Conservation (phyloP, 371 early-diverging fungal genomes). For the Mucor sp. region DNA sequence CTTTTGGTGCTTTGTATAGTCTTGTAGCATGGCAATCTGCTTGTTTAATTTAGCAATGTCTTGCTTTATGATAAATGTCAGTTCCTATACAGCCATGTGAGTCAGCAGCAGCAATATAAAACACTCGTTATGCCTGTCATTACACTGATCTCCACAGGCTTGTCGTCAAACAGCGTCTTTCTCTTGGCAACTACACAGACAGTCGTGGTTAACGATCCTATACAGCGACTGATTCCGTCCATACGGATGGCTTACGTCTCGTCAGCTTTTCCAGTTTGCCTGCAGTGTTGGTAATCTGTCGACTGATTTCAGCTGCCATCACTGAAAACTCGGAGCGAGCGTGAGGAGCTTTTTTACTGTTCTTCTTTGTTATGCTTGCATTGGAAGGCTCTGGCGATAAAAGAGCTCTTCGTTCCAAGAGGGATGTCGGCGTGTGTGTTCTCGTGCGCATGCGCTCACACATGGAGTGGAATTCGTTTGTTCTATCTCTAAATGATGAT, state of each 20-base stretch:
- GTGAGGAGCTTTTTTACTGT: conserved; percentile 16
- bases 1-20: conserved; percentile 53
- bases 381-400: conserved; percentile 22
- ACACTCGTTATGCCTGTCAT: background rate
- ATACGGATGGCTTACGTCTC: conserved; percentile 48
- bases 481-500: conserved; percentile 50
- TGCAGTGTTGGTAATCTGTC: conserved; percentile 64
- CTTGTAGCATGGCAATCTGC: conserved; percentile 86
- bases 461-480: conserved; percentile 52
- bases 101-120: background rate
- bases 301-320: conserved; percentile 67
- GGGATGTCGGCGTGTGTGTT: conserved; percentile 21
- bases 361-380: conserved; percentile 11
- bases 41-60: conserved; percentile 91
- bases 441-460: conserved; percentile 52
- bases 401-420: conserved; percentile 41
- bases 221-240: background rate
- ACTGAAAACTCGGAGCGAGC: conserved; percentile 59
- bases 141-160: conserved; percentile 75
- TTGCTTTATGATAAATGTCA: conserved; percentile 93
- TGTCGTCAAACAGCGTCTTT: conserved; percentile 75
- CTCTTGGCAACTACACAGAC: conserved; percentile 66
- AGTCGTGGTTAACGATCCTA: background rate
- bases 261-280: conserved; percentile 70
- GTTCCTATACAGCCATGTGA: conserved; percentile 59